phyloP scores from a whole-genome alignment of 164 flowering plant genomes.

The Vitis vinifera region ASM3070453v1 NC_081819.1:17526501-17527000 shows the following conservation, averaged over 20 bases:
- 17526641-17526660: neutral
- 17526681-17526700: conserved; percentile 4
- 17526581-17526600: neutral
- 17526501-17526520: too few species aligned
- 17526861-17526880: conserved; percentile 14
- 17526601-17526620: neutral
- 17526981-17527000: conserved; percentile 82
- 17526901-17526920: conserved; percentile 19
- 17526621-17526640: too few species aligned
- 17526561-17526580: too few species aligned
- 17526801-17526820: conserved; percentile 17
- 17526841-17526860: conserved; percentile 11
- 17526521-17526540: too few species aligned
- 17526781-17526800: conserved; percentile 19
- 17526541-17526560: too few species aligned
- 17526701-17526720: conserved; percentile 31
- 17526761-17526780: conserved; percentile 19
- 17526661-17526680: neutral
- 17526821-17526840: conserved; percentile 20
- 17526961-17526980: conserved; percentile 33
- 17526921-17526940: conserved; percentile 3
- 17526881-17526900: conserved; percentile 19
- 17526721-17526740: conserved; percentile 23
- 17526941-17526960: conserved; percentile 4
- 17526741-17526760: conserved; percentile 27